Base-by-base conservation (phyloP, 139 green algal genomes). In the Monoraphidium neglectum region DNA sequence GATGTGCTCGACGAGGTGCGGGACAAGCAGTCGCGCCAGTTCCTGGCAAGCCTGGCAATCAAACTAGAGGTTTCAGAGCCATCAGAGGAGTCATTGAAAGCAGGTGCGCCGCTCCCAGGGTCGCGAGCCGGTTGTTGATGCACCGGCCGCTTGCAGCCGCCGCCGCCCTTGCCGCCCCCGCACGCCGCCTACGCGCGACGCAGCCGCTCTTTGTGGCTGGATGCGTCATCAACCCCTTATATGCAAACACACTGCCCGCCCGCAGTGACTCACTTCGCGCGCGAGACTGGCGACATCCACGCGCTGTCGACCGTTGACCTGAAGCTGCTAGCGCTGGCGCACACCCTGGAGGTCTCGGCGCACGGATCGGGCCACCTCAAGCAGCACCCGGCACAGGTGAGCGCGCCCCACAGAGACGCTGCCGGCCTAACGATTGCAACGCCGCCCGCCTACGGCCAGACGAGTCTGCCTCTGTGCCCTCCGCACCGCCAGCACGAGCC, bases 231-330 rank as follows among this genome's bases (percentile, higher is more conserved):
- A 57, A 61, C 46, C 28, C 30, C 43, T n/a, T 38, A 53, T 16
- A 24, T 30, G 68, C 28, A 0, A 35, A 63, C 26, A 2, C 4
- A 70, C 3, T 0, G 38, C 21, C 54, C 56, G 5, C 12, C 49
- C 57, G 69, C 92, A 98, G 94, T 98, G 2, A 78, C 90, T 0
- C 49, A 72, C 12, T 98, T 98, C 82, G 93, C 94, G 0, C 81
- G 92, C 0, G 88, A 87, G 38, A 98, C 92, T 0, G 95, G 95
- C 12, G 95, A 98, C 81, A 72, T 96, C 5, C 87, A 94, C 51
- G 87, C 89, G 6, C 86, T 98, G 10, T 98, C 95, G 0, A 56
- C 76, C 1, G 81, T 85, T 0, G 95, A 98, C 63, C 57, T 96
- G 24, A 88, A 90, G 59, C 86, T 98, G 53, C 80, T 98, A 13